Conservation (phyloP, 1,139 yeast genomes). For the Hansenula sp. region DNA sequence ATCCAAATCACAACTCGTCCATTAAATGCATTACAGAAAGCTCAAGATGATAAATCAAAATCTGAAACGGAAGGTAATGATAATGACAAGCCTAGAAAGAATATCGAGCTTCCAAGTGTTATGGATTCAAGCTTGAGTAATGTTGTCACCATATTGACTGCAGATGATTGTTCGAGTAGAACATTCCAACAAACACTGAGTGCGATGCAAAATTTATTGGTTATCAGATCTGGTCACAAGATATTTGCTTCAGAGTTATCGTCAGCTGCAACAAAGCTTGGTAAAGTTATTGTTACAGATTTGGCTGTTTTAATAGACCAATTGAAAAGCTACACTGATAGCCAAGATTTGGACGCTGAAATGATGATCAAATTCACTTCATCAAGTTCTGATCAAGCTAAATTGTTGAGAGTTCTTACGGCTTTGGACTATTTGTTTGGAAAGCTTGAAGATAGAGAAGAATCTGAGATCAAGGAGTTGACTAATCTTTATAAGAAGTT, state of each 20-base stretch:
- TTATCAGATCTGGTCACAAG: conserved; percentile 55
- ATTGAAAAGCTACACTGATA: conserved; percentile 34
- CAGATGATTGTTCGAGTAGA: conserved; percentile 81
- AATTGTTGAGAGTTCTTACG: conserved; percentile 75
- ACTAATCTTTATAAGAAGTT: conserved; percentile 62
- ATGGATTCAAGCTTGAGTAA: conserved; percentile 60
- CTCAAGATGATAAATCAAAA: conserved; percentile 17
- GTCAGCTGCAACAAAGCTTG: conserved; percentile 57
- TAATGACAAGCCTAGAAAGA: conserved; percentile 23
- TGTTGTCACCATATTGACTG: conserved; percentile 66
- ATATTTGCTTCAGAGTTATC: conserved; percentile 70
- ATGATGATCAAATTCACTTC: conserved; percentile 68
- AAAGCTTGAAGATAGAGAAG: conserved; percentile 25
- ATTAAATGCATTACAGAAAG: conserved; percentile 44
- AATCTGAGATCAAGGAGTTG: conserved; percentile 36
- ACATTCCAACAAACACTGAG: conserved; percentile 84
- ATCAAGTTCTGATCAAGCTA: conserved; percentile 84
- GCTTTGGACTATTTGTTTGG: conserved; percentile 79
- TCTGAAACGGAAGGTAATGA: conserved; percentile 1
- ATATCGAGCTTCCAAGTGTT: conserved; percentile 57
- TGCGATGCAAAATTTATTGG: conserved; percentile 75
- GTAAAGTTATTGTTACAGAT: conserved; percentile 54
- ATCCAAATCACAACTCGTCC: conserved; percentile 78
- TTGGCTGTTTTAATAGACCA: conserved; percentile 47
- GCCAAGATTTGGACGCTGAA: conserved; percentile 46